phyloP scores from a whole-genome alignment of 768 basidiomycete species.

The Mrakia blollopis region DNA sequence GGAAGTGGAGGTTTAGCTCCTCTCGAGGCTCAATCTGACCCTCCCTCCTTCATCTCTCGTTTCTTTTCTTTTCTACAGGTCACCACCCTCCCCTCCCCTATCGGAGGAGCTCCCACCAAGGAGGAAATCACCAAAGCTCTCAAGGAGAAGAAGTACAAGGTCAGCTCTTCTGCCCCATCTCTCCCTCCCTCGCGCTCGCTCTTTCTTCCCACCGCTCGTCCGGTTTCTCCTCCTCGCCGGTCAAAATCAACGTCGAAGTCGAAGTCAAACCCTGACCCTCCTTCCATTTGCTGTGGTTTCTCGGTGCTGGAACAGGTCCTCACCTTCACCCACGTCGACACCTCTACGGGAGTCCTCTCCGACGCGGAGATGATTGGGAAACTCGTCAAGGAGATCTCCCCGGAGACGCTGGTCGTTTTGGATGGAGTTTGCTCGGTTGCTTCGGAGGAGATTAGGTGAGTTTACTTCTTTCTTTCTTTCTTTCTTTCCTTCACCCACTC shows the following conservation, averaged over 20 bases:
- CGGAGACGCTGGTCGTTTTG: slow-evolving; percentile 76
- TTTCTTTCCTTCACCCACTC: not conserved
- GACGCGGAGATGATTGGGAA: slow-evolving; percentile 70
- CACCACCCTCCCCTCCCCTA: slow-evolving; percentile 70
- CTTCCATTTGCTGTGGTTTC: not conserved
- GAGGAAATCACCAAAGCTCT: slow-evolving; percentile 53
- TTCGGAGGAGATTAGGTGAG: slow-evolving; percentile 77
- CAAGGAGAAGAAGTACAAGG: slow-evolving; percentile 72
- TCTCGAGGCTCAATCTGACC: not conserved
- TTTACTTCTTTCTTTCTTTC: not conserved
- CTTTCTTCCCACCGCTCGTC: not conserved
- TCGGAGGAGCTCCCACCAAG: slow-evolving; percentile 67
- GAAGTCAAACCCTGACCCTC: too few species aligned
- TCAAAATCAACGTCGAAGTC: not conserved
- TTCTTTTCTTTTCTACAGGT: slow-evolving; percentile 39
- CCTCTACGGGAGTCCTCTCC: slow-evolving; percentile 61
- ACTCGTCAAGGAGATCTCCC: slow-evolving; percentile 68
- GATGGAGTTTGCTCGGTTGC: slow-evolving; percentile 97
- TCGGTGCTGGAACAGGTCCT: too few species aligned
- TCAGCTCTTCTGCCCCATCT: not conserved
- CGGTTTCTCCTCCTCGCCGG: not conserved
- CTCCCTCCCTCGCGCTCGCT: not conserved
- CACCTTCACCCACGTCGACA: slow-evolving; percentile 91
- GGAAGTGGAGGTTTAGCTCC: not conserved
- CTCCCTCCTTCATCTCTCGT: not conserved